A percentile compares a stretch with the other conserved stretches of the same genome.
Conservation (phyloP, 257 asterid genomes). For the Misopates orontium region DNA sequence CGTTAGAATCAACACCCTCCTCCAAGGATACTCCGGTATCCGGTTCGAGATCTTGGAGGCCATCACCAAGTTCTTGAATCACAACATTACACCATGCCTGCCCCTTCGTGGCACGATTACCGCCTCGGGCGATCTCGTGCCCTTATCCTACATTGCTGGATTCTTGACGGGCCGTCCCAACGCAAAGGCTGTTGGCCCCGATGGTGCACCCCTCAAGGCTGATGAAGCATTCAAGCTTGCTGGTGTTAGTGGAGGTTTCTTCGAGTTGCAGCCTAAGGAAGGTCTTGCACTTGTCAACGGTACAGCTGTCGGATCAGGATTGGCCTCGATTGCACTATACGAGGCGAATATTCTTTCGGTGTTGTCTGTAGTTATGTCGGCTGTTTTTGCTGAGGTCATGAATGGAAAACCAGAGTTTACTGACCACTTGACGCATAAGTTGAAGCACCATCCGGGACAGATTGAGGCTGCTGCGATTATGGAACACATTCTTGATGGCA, state of each 20-base stretch:
- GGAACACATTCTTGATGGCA: conserved; percentile 58
- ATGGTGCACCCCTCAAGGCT: conserved; percentile 38
- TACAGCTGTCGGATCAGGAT: conserved; percentile 56
- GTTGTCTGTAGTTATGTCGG: conserved; percentile 47
- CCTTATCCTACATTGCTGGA: conserved; percentile 60
- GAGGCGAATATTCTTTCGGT: conserved; percentile 48
- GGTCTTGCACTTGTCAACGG: conserved; percentile 65
- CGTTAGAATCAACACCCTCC: conserved; percentile 58
- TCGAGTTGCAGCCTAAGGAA: conserved; percentile 59
- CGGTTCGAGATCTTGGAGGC: conserved; percentile 53
- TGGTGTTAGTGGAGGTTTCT: conserved; percentile 46
- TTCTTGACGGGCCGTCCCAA: conserved; percentile 53
- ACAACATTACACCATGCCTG: conserved; percentile 47
- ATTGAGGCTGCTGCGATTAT: conserved; percentile 60
- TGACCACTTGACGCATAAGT: conserved; percentile 55
- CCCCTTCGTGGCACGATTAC: conserved; percentile 63
- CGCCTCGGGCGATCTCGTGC: conserved; percentile 59
- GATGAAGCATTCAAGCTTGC: conserved; percentile 50
- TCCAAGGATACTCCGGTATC: conserved; percentile 61
- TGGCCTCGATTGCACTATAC: conserved; percentile 51
- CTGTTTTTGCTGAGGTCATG: conserved; percentile 60
- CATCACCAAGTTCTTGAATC: conserved; percentile 48
- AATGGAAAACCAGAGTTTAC: conserved; percentile 61
- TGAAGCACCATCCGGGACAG: conserved; percentile 64
- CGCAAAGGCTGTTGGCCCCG: conserved; percentile 53